These are phyloP conservation scores for Trichoderma endophyticum DNA, from an alignment of 2,329 filamentous ascomycete species.

Conservation along the genomic window DNA sequence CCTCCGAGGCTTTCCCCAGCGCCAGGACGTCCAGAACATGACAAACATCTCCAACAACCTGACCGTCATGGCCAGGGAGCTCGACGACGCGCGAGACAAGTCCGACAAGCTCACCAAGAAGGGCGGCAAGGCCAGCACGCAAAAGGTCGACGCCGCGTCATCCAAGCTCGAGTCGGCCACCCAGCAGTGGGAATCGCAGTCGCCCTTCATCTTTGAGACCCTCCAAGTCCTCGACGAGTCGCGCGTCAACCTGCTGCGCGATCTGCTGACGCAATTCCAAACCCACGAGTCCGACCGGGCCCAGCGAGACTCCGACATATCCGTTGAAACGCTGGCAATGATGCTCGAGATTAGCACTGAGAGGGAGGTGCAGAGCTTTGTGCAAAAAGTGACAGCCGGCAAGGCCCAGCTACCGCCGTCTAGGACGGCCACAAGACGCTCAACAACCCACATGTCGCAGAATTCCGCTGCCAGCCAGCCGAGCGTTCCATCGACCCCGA, in stretches of 20 bases:
- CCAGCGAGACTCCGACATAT: conserved; percentile 68
- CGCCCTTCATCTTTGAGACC: conserved; percentile 90
- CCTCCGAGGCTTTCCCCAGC: conserved; percentile 69
- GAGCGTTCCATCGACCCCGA: conserved; percentile 19
- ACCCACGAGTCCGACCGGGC: conserved; percentile 89
- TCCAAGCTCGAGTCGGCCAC: conserved; percentile 72
- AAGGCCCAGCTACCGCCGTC: conserved; percentile 36
- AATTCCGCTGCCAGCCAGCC: conserved; percentile 7
- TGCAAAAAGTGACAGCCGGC: conserved; percentile 42
- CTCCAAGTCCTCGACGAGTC: conserved; percentile 88
- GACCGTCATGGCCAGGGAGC: conserved; percentile 72
- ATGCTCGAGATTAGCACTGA: conserved; percentile 83
- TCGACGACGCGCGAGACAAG: conserved; percentile 80
- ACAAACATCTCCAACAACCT: conserved; percentile 79
- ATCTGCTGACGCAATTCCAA: conserved; percentile 86
- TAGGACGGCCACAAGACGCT: conserved; percentile 41
- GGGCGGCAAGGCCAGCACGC: conserved; percentile 69
- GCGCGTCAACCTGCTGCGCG: conserved; percentile 83
- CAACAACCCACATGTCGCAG: conserved; percentile 31
- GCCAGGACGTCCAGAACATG: conserved; percentile 78
- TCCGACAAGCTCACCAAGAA: conserved; percentile 81
- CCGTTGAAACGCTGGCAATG: conserved; percentile 76
- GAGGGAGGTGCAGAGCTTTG: conserved; percentile 79
- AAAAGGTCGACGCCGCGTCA: conserved; percentile 73
- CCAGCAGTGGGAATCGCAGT: conserved; percentile 88